Percentiles rank a stretch among this genome's conserved stretches.
Conservation (phyloP, 2,329 filamentous ascomycete genomes). For the Hymenoscyphus fructigenus region DNA sequence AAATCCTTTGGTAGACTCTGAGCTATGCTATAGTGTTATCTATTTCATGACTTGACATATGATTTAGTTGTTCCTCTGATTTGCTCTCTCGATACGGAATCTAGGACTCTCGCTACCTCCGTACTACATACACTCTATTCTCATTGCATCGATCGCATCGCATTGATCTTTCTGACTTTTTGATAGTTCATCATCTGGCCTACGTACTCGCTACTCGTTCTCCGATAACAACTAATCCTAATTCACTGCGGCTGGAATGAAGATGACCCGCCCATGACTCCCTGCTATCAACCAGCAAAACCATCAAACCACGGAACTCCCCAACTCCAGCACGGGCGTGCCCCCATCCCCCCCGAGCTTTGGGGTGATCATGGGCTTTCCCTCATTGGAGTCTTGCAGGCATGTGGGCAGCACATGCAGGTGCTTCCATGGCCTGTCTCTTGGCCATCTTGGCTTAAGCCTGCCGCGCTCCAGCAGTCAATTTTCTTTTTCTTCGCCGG, state of each 20-base stretch:
- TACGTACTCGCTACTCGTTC: constrained; percentile 1
- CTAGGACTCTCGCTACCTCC: background rate
- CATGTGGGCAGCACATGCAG: constrained; percentile 1
- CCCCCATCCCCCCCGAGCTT: constrained; percentile 1
- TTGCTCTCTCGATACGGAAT: background rate
- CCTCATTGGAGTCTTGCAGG: background rate
- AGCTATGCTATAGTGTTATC: background rate
- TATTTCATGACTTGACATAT: background rate
- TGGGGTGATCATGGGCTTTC: constrained; percentile 2
- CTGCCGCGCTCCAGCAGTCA: background rate
- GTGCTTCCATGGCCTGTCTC: background rate
- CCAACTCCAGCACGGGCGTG: constrained; percentile 1
- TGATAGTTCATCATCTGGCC: background rate
- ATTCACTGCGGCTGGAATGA: background rate
- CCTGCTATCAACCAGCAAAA: constrained; percentile 1
- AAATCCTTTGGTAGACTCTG: background rate
- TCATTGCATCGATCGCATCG: background rate
- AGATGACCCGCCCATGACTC: background rate
- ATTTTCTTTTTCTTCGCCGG: constrained; percentile 4
- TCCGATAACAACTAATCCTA: background rate
- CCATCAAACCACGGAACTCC: constrained; percentile 1
- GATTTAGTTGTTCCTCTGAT: background rate
- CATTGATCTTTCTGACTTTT: background rate
- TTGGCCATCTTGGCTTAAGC: constrained; percentile 1
- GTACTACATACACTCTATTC: background rate